A percentile compares a stretch with the other conserved stretches of the same genome.
phyloP scores from a whole-genome alignment of 257 asterid species.

The Solanum ossicruentum region DNA sequence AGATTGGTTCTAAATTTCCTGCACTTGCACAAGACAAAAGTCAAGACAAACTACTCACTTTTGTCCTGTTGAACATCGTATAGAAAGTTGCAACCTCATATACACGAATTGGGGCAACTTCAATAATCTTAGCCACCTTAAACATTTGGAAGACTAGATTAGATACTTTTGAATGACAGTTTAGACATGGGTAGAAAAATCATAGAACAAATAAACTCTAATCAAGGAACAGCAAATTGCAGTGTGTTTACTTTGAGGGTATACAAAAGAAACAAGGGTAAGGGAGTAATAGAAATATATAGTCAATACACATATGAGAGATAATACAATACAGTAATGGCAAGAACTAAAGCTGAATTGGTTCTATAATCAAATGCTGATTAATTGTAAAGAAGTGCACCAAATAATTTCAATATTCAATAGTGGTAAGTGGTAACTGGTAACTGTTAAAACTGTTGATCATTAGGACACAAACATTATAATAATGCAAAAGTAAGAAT shows the following conservation, averaged over 20 bases:
- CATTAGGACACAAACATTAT: neutral
- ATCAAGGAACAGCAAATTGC: neutral
- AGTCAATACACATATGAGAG: neutral
- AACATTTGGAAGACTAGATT: neutral
- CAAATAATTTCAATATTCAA: neutral
- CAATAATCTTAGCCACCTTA: constrained; percentile 87
- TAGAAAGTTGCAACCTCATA: constrained; percentile 98
- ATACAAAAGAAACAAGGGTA: neutral
- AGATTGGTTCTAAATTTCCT: neutral
- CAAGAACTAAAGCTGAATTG: neutral
- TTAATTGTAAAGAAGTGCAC: neutral
- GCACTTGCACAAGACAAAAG: neutral
- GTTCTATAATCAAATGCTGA: neutral
- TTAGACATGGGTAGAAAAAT: neutral
- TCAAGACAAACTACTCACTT: constrained; percentile 35
- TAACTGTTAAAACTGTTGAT: neutral
- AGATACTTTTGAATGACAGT: neutral
- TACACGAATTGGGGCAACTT: constrained; percentile 96
- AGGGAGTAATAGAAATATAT: neutral
- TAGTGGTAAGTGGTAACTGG: neutral
- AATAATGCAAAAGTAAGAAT: neutral
- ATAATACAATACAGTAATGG: neutral
- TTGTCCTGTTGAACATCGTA: constrained; percentile 90
- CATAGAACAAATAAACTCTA: neutral
- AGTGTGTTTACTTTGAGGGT: neutral